These are phyloP conservation scores for Boletus sp. DNA, from an alignment of 768 basidiomycete genomes.

Conservation along the genomic window DNA sequence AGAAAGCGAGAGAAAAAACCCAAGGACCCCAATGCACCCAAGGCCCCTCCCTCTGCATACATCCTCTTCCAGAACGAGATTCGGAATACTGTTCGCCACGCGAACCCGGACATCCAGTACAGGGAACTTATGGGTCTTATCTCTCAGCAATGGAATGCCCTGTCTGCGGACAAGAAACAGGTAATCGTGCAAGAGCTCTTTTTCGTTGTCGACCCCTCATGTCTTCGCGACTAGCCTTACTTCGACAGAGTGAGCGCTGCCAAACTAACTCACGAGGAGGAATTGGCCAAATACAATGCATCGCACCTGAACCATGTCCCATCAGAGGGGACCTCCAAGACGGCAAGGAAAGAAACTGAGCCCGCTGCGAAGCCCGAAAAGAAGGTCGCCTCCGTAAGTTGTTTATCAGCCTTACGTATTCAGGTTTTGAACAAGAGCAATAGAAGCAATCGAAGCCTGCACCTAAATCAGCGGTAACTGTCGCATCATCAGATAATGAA, in stretches of 20 bases:
- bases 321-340: conserved; percentile 42
- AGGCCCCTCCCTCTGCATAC: conserved; percentile 89
- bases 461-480: conserved; percentile 24
- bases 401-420: conserved; percentile 8
- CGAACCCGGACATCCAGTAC: conserved; percentile 63
- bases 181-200: conserved; percentile 42
- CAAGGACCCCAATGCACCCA: conserved; percentile 92
- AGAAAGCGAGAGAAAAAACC: conserved; percentile 51
- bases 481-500: conserved; percentile 30
- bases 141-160: conserved; percentile 66
- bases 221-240: conserved; percentile 24
- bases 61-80: conserved; percentile 93
- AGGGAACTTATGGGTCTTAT: conserved; percentile 71
- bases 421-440: conserved; percentile 11
- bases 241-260: conserved; percentile 46
- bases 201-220: background rate
- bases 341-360: conserved; percentile 23
- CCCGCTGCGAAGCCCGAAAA: conserved; percentile 27
- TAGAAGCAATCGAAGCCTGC: conserved; percentile 25
- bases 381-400: conserved; percentile 23
- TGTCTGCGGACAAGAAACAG: conserved; percentile 68
- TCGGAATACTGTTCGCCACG: conserved; percentile 65
- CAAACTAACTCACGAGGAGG: conserved; percentile 61
- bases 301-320: conserved; percentile 47
- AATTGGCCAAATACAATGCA: conserved; percentile 65